These are phyloP conservation scores for Coemansia sp. DNA, from an alignment of 192 early-diverging fungal genomes.

Conservation along the genomic window DNA sequence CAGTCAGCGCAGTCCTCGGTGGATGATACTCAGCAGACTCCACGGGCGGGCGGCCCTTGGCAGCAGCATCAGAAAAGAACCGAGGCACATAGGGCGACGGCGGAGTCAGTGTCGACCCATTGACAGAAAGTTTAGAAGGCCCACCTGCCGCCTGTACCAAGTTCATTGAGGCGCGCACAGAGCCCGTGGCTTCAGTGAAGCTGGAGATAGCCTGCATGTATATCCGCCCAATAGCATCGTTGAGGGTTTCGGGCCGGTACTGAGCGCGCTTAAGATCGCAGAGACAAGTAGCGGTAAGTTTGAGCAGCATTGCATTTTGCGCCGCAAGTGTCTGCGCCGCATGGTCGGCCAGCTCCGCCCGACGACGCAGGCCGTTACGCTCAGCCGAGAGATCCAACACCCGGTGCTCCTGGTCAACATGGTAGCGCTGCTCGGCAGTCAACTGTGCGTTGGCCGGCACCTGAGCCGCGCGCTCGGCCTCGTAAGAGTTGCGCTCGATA, in stretches of 20 bases:
- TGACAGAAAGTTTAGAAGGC: conserved; percentile 32
- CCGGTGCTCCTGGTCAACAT: conserved; percentile 46
- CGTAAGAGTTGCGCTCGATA: conserved; percentile 39
- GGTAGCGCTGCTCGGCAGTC: conserved; percentile 53
- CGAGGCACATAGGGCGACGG: conserved; percentile 43
- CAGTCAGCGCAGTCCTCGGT: neutral
- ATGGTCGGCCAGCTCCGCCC: conserved; percentile 43
- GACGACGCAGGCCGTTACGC: conserved; percentile 41
- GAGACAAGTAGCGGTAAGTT: conserved; percentile 41
- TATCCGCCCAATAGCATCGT: conserved; percentile 31
- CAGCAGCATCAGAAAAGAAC: conserved; percentile 1
- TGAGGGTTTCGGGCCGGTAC: conserved; percentile 8
- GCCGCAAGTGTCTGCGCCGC: conserved; percentile 20
- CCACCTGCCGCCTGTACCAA: conserved; percentile 33
- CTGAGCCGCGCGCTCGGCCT: conserved; percentile 45
- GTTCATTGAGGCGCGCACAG: conserved; percentile 33
- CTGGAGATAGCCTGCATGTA: conserved; percentile 51
- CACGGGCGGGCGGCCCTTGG: neutral
- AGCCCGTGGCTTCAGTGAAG: conserved; percentile 41
- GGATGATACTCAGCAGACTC: conserved; percentile 2
- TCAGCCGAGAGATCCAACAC: conserved; percentile 46
- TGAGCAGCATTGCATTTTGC: conserved; percentile 39
- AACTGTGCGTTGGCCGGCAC: conserved; percentile 33
- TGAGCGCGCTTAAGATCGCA: conserved; percentile 32
- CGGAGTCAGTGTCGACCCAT: conserved; percentile 35